Evolutionary conservation across 2,329 filamentous ascomycete species (phyloP).

Genomic region (Monosporascus sp.): DNA sequence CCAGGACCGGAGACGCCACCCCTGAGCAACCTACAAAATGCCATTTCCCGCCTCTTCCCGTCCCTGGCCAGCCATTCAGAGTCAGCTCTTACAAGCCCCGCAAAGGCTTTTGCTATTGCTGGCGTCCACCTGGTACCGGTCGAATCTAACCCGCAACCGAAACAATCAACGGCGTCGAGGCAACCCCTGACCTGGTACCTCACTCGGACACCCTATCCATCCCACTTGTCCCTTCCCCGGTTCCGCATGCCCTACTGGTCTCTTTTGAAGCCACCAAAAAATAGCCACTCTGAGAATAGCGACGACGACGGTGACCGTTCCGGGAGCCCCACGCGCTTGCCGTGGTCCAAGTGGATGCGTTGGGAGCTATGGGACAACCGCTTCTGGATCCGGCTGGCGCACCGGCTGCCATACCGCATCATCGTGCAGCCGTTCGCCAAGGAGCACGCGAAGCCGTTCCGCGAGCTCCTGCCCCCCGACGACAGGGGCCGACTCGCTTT

Average conservation of each 20-base stretch:
- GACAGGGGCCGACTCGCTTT: slow-evolving; percentile 28
- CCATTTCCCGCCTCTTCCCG: slow-evolving; percentile 45
- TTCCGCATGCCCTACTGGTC: slow-evolving; percentile 12
- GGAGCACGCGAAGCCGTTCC: slow-evolving; percentile 42
- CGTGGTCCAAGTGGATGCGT: slow-evolving; percentile 22
- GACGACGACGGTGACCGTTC: not conserved
- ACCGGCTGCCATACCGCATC: slow-evolving; percentile 36
- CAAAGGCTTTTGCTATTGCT: slow-evolving; percentile 44
- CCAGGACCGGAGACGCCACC: slow-evolving; percentile 40
- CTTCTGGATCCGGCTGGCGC: slow-evolving; percentile 51
- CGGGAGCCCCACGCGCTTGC: slow-evolving; percentile 9
- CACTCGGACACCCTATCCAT: slow-evolving; percentile 39
- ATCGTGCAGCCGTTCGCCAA: slow-evolving; percentile 40
- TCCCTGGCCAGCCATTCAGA: slow-evolving; percentile 26
- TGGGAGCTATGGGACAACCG: slow-evolving; percentile 53
- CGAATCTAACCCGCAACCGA: slow-evolving; percentile 5
- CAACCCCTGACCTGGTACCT: slow-evolving; percentile 37
- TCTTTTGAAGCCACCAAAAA: not conserved
- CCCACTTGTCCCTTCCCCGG: slow-evolving; percentile 29
- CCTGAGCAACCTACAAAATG: slow-evolving; percentile 37
- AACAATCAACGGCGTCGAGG: not conserved
- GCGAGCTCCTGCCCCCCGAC: slow-evolving; percentile 32
- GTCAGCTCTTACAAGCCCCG: slow-evolving; percentile 2
- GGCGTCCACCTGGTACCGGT: slow-evolving; percentile 42
- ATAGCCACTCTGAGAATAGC: no score